Evolutionary conservation across 345 rosid genomes (phyloP).

Genomic region (Erysimum cheiranthoides): DNA sequence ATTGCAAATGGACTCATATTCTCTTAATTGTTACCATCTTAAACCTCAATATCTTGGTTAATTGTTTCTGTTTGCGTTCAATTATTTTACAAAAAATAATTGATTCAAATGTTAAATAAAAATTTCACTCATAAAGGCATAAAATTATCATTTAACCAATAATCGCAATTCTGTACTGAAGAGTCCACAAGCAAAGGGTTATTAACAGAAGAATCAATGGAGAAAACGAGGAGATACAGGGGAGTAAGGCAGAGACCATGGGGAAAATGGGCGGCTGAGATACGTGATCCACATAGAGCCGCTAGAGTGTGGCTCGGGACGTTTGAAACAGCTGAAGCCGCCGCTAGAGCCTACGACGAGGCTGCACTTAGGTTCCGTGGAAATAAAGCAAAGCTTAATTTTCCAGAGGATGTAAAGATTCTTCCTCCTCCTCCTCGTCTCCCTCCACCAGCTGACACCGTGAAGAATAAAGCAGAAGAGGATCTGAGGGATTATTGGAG

Average conservation of each 20-base stretch:
- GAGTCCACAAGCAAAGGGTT: slow-evolving; percentile 36
- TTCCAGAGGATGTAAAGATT: slow-evolving; percentile 65
- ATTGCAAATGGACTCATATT: background rate
- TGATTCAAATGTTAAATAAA: no score
- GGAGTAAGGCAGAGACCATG: slow-evolving; percentile 92
- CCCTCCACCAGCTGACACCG: slow-evolving; percentile 21
- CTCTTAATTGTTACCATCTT: no score
- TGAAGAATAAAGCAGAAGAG: slow-evolving; percentile 25
- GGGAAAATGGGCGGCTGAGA: slow-evolving; percentile 97
- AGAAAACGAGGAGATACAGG: slow-evolving; percentile 68
- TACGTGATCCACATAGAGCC: slow-evolving; percentile 84
- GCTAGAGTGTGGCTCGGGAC: slow-evolving; percentile 92
- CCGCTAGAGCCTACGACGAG: slow-evolving; percentile 88
- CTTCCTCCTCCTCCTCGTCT: slow-evolving; percentile 26
- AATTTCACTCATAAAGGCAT: no score
- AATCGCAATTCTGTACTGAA: slow-evolving; percentile 28
- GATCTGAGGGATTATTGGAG: slow-evolving; percentile 52
- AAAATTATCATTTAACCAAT: no score
- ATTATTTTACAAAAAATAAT: no score
- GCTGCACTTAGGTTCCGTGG: slow-evolving; percentile 91
- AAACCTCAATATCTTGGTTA: background rate
- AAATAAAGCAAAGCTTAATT: slow-evolving; percentile 81
- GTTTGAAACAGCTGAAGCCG: slow-evolving; percentile 82
- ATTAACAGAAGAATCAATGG: slow-evolving; percentile 51
- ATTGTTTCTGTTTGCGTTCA: background rate